Percentiles rank a stretch among this genome's conserved stretches.
These are phyloP conservation scores for Glomus cerebriforme DNA, from an alignment of 192 early-diverging fungal species.

Conservation along the genomic window DNA sequence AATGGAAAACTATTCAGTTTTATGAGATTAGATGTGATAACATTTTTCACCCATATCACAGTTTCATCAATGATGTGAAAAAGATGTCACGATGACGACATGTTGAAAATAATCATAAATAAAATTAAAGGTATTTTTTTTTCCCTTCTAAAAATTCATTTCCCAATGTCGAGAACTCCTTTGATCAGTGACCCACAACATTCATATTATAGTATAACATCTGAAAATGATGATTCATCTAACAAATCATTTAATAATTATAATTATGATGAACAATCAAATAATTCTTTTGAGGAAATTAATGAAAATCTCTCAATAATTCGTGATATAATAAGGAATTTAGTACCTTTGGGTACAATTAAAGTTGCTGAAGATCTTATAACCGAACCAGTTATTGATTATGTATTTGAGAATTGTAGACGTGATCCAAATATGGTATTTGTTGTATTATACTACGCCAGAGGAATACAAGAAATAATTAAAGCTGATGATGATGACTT, in stretches of 20 bases:
- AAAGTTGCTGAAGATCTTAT: not conserved
- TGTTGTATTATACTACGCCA: not conserved
- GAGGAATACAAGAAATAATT: not conserved
- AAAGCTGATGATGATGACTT: not conserved
- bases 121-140: too few relatives aligned
- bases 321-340: not conserved
- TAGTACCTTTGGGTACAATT: not conserved
- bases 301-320: not conserved
- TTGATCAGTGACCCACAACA: too few relatives aligned
- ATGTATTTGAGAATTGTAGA: not conserved
- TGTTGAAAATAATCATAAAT: too few relatives aligned
- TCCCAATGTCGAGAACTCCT: too few relatives aligned
- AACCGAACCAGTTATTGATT: not conserved
- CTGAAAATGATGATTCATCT: not conserved
- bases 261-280: not conserved
- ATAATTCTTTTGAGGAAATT: not conserved
- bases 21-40: too few relatives aligned
- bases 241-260: not conserved
- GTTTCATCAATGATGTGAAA: too few relatives aligned
- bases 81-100: too few relatives aligned
- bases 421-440: not conserved
- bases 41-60: too few relatives aligned
- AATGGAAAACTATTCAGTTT: too few relatives aligned
- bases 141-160: too few relatives aligned
- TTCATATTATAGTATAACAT: too few relatives aligned